Evolutionary conservation across 192 early-diverging fungal species (phyloP), one percentile per base, ranked within the genome.

Genomic region (Lunasporangiospora selenospora): DNA sequence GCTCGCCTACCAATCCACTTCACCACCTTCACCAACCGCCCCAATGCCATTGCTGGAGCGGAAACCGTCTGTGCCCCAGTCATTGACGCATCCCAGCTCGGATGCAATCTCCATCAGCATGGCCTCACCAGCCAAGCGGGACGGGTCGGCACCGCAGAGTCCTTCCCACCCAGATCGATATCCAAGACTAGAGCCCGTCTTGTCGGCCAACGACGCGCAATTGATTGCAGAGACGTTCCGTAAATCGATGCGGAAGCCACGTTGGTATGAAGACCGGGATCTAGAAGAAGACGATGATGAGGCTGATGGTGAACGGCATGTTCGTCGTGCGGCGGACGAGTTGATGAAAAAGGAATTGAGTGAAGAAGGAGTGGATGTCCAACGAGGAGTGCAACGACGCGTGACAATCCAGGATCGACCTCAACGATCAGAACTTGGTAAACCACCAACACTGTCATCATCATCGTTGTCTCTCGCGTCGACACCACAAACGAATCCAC

Each of bases 181-280:
- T 26, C 18, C 26, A 47, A 47, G 11, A n/a, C 47, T 49, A 13
- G 54, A 58, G 13, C 53, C 67, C 4, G 47, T 49, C 15, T 16
- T 71, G 8, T 51, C 27, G 7, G 53, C 67, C 21, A 54, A 41
- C 0, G 67, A 71, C 36, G 67, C 67, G 6, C 58, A 61, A 18
- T 44, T 71, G 38, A 71, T 71, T 36, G 67, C 67, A 43, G 67
- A 71, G 53, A 71, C 59, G 8, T 71, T 71, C 46, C 40, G 67
- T 21, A 71, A 71, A 47, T 71, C 67, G 15, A 71, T 71, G 67
- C 58, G 67, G 10, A 47, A 48, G 29, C 67, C 67, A 16, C 59
- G 53, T 9, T 71, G 67, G 67, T 58, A 71, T 18, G 7, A n/a
- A n/a, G n/a, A n/a, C n/a, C n/a, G n/a, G n/a, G n/a, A n/a, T n/a